Percentiles rank a stretch among this genome's conserved stretches.
phyloP scores from a whole-genome alignment of 768 basidiomycete genomes.

The Suillus discolor region DNA sequence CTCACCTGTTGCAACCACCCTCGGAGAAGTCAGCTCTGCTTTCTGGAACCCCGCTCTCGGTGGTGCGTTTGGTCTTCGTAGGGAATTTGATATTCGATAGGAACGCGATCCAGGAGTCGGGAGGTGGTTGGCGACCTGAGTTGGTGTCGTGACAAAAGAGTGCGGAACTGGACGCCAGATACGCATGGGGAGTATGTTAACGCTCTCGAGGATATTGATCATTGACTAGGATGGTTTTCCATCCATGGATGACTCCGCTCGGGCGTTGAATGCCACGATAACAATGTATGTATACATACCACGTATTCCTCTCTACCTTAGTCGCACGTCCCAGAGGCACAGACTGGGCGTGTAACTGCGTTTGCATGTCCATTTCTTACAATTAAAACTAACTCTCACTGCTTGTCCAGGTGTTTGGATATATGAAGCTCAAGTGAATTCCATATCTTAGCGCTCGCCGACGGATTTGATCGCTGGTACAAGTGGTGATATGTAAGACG shows the following conservation, averaged over 20 bases:
- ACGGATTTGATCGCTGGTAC: neutral
- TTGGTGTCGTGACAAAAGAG: constrained; percentile 38
- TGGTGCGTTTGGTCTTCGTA: constrained; percentile 52
- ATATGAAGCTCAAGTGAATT: neutral
- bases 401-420: neutral
- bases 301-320: neutral
- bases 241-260: neutral
- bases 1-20: constrained; percentile 2
- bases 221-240: neutral
- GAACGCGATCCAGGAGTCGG: constrained; percentile 45
- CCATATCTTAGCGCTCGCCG: neutral
- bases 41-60: constrained; percentile 73
- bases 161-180: constrained; percentile 26
- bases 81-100: constrained; percentile 68
- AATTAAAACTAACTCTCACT: neutral
- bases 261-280: neutral
- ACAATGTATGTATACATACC: neutral
- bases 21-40: constrained; percentile 46
- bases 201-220: neutral
- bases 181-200: neutral
- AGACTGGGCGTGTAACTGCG: neutral
- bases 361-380: neutral
- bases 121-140: constrained; percentile 32
- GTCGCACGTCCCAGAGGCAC: neutral
- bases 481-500: neutral